phyloP scores from a whole-genome alignment of 2,329 filamentous ascomycete species.

The Exophiala phaeomuriformis region DNA sequence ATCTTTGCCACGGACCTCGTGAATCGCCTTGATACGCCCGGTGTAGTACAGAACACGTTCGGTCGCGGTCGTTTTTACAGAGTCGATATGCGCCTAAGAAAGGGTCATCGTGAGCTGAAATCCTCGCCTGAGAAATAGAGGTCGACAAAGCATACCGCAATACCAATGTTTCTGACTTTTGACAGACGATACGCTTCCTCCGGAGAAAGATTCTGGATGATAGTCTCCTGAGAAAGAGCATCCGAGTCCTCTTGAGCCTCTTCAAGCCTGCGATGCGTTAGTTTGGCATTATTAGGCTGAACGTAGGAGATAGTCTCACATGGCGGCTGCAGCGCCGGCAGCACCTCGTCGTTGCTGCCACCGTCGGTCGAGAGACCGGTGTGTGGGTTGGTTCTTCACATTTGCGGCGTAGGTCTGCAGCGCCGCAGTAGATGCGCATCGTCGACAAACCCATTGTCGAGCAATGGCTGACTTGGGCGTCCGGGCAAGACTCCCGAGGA shows the following conservation, averaged over 20 bases:
- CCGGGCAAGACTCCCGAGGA: constrained; percentile 31
- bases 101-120: constrained; percentile 3
- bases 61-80: constrained; percentile 92
- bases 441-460: constrained; percentile 33
- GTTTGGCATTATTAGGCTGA: not conserved
- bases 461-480: constrained; percentile 33
- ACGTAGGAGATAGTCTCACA: constrained; percentile 32
- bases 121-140: not conserved
- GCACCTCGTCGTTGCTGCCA: constrained; percentile 40
- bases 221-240: constrained; percentile 53
- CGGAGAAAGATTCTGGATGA: constrained; percentile 73
- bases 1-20: constrained; percentile 94
- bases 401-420: constrained; percentile 5
- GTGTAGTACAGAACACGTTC: constrained; percentile 98
- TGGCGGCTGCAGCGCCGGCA: constrained; percentile 38
- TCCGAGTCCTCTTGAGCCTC: constrained; percentile 50
- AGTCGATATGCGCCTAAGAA: constrained; percentile 85
- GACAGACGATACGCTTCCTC: constrained; percentile 71
- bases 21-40: constrained; percentile 90
- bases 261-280: constrained; percentile 40
- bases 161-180: constrained; percentile 91
- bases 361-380: constrained; percentile 34
- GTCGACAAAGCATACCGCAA: constrained; percentile 58
- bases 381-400: constrained; percentile 6
- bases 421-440: constrained; percentile 31